Conservation (phyloP, 805 yeast species). For the Vanderwaltozyma tropicalis region DNA sequence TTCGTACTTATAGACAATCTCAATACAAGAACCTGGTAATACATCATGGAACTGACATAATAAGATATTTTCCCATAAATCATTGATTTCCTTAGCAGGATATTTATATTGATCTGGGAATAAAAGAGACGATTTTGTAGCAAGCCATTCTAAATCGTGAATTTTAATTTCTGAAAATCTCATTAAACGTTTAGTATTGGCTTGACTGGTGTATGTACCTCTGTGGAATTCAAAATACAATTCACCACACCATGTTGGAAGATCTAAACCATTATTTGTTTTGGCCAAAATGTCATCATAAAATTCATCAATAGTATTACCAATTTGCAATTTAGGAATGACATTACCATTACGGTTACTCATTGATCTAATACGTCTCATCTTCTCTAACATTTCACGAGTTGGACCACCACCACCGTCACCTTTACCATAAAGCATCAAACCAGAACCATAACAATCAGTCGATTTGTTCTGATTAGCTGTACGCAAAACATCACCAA, state of each 20-base stretch:
- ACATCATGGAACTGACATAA: slow-evolving; percentile 96
- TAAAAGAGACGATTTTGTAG: slow-evolving; percentile 57
- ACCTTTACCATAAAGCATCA: slow-evolving; percentile 83
- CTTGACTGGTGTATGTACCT: slow-evolving; percentile 94
- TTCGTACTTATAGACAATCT: slow-evolving; percentile 81
- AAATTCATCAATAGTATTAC: slow-evolving; percentile 64
- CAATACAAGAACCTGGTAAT: slow-evolving; percentile 94
- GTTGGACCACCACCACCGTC: slow-evolving; percentile 99
- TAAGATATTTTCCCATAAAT: slow-evolving; percentile 79
- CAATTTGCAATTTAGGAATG: slow-evolving; percentile 73
- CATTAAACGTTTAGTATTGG: slow-evolving; percentile 72
- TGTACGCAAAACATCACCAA: slow-evolving; percentile 83
- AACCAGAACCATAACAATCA: slow-evolving; percentile 68
- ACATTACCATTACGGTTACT: slow-evolving; percentile 63
- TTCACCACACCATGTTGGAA: slow-evolving; percentile 91
- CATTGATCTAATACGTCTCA: slow-evolving; percentile 83
- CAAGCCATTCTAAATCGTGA: slow-evolving; percentile 78
- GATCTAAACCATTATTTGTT: slow-evolving; percentile 52
- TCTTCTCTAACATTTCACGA: slow-evolving; percentile 83
- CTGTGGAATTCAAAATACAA: slow-evolving; percentile 90
- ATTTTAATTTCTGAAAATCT: slow-evolving; percentile 64
- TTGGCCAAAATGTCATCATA: slow-evolving; percentile 52
- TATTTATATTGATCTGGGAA: slow-evolving; percentile 46
- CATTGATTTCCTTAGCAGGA: slow-evolving; percentile 58
- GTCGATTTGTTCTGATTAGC: slow-evolving; percentile 73